Evolutionary conservation across 148 eudicot species (phyloP).

Genomic region (Simmondsia chinensis): DNA sequence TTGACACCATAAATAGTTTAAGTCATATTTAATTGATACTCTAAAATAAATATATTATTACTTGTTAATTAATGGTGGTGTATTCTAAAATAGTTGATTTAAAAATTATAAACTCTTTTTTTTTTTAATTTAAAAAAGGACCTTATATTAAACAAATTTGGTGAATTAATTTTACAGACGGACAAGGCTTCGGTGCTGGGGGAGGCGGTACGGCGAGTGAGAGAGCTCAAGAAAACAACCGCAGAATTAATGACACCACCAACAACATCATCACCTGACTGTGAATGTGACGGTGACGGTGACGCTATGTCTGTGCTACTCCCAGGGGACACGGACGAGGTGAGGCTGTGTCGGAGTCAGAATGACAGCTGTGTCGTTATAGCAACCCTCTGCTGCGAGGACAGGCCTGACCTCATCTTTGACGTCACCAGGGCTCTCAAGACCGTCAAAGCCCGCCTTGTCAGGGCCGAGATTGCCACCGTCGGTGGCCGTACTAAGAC

Average conservation of each 20-base stretch:
- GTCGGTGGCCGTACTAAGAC: constrained; percentile 70
- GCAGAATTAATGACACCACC: constrained; percentile 14
- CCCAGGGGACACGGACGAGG: constrained; percentile 68
- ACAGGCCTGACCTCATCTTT: constrained; percentile 51
- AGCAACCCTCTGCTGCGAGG: constrained; percentile 74
- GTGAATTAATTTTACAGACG: no score
- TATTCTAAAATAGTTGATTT: no score
- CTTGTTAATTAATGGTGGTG: no score
- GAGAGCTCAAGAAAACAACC: constrained; percentile 55
- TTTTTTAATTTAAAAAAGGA: no score
- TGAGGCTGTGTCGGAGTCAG: constrained; percentile 28
- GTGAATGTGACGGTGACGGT: constrained; percentile 1
- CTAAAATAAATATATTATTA: no score
- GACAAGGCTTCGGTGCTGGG: constrained; percentile 89
- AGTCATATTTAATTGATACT: no score
- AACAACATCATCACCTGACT: no score
- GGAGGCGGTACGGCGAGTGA: constrained; percentile 73
- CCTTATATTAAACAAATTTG: no score
- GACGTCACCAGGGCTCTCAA: constrained; percentile 56
- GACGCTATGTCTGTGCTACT: constrained; percentile 12
- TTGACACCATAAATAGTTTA: no score
- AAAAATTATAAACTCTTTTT: no score
- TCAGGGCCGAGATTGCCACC: constrained; percentile 71
- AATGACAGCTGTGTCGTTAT: constrained; percentile 18
- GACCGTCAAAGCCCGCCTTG: constrained; percentile 42